A percentile compares a stretch with the other conserved stretches of the same genome.
These are phyloP conservation scores for Hypericum androsaemum DNA, from an alignment of 345 rosid genomes.

Conservation along the genomic window DNA sequence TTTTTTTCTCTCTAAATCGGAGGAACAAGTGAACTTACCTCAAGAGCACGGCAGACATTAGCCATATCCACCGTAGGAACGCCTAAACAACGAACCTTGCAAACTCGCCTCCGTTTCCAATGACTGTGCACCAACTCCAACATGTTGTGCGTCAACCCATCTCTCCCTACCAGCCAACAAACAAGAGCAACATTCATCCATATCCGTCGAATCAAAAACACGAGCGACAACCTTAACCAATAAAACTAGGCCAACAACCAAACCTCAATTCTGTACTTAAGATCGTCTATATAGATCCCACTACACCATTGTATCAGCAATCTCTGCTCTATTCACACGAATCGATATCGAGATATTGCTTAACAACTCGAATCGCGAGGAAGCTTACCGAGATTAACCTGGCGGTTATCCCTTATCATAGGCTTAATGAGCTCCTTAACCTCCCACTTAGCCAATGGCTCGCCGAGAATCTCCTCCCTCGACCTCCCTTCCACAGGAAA, in stretches of 20 bases:
- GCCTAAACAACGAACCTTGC: constrained; percentile 80
- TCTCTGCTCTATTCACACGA: too few species aligned
- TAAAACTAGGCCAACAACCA: too few species aligned
- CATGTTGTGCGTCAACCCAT: constrained; percentile 95
- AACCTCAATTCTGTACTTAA: neutral
- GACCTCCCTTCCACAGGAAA: constrained; percentile 50
- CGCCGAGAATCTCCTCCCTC: constrained; percentile 69
- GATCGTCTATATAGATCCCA: neutral
- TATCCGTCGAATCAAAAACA: too few species aligned
- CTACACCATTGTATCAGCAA: too few species aligned
- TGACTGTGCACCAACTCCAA: constrained; percentile 80
- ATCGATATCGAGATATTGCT: too few species aligned
- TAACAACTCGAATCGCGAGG: too few species aligned
- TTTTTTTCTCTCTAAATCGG: too few species aligned
- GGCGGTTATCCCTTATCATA: constrained; percentile 61
- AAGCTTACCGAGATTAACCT: constrained; percentile 75
- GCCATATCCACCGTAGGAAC: constrained; percentile 89
- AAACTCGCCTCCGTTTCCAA: constrained; percentile 76
- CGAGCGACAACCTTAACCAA: too few species aligned
- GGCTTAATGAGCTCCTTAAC: constrained; percentile 62
- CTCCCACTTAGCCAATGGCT: constrained; percentile 83
- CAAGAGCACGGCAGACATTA: constrained; percentile 73
- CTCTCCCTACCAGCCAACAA: constrained; percentile 45
- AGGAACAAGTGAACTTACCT: constrained; percentile 32
- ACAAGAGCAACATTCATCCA: too few species aligned